phyloP scores from a whole-genome alignment of 768 basidiomycete species.

The Kwoniella sp. region DNA sequence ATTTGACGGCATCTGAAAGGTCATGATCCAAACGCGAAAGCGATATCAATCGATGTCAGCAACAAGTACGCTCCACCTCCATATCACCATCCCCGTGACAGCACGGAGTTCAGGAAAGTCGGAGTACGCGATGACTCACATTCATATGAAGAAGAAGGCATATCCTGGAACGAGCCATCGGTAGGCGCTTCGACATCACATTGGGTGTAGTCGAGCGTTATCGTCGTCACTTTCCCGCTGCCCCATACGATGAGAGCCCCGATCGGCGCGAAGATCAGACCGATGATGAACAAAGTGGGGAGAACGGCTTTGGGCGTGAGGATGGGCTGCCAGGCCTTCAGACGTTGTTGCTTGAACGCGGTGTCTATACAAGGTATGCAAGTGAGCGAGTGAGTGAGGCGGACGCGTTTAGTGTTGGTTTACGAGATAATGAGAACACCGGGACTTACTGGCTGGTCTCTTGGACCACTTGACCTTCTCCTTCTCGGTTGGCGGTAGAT shows the following conservation, averaged over 20 bases:
- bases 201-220: conserved; percentile 91
- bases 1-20: conserved; percentile 58
- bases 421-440: too few relatives aligned
- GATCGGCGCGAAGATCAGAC: conserved; percentile 91
- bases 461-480: conserved; percentile 56
- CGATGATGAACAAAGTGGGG: conserved; percentile 92
- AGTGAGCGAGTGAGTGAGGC: conserved; percentile 40
- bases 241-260: conserved; percentile 96
- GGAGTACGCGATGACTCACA: too few relatives aligned
- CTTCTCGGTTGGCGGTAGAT: conserved; percentile 43
- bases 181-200: conserved; percentile 71
- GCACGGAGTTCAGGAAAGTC: not conserved
- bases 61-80: too few relatives aligned
- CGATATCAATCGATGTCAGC: not conserved
- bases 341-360: conserved; percentile 97
- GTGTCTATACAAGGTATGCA: too few relatives aligned
- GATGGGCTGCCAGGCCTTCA: conserved; percentile 99
- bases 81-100: conserved; percentile 1
- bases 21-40: not conserved
- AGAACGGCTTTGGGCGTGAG: conserved; percentile 96
- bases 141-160: conserved; percentile 60
- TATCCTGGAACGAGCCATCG: conserved; percentile 60
- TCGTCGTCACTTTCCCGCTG: conserved; percentile 78
- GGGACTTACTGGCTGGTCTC: conserved; percentile 56
- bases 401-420: not conserved